Evolutionary conservation across 352 stramenopile genomes (phyloP).

Genomic region (Pythium dissotocum): DNA sequence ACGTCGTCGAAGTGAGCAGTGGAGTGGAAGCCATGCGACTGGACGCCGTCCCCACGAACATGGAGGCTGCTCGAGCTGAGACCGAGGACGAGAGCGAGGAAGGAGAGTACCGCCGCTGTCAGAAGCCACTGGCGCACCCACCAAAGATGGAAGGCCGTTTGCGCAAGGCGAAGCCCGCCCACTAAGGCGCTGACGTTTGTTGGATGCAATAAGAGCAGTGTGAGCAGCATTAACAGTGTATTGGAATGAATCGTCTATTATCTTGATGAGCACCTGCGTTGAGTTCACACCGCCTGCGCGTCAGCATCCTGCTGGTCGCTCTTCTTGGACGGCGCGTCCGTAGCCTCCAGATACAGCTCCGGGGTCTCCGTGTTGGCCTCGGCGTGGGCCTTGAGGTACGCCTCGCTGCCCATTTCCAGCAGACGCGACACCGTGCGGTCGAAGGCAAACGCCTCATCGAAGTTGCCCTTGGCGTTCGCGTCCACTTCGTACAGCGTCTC

Average conservation of each 20-base stretch:
- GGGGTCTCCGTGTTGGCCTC: constrained; percentile 27
- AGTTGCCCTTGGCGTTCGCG: constrained; percentile 47
- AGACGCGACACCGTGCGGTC: constrained; percentile 87
- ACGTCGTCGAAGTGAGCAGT: background rate
- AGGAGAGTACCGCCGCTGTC: background rate
- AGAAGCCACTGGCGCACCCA: background rate
- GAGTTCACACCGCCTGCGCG: constrained; percentile 9
- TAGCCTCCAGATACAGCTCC: constrained; percentile 36
- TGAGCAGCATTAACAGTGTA: background rate
- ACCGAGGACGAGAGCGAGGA: background rate
- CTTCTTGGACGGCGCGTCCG: constrained; percentile 12
- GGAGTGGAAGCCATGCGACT: background rate
- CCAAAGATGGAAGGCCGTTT: background rate
- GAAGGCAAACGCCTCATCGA: constrained; percentile 86
- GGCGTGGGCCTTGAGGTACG: constrained; percentile 62
- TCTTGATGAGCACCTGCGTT: background rate
- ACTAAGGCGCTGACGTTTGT: background rate
- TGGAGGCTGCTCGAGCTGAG: background rate
- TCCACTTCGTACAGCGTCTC: constrained; percentile 71
- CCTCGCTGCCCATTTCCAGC: constrained; percentile 82
- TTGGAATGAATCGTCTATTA: constrained; percentile 10
- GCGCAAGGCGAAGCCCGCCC: background rate
- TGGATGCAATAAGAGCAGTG: background rate
- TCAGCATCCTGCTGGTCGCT: constrained; percentile 13
- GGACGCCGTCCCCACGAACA: background rate